These are phyloP conservation scores for Collybia sp. DNA, from an alignment of 768 basidiomycete genomes.

Conservation along the genomic window DNA sequence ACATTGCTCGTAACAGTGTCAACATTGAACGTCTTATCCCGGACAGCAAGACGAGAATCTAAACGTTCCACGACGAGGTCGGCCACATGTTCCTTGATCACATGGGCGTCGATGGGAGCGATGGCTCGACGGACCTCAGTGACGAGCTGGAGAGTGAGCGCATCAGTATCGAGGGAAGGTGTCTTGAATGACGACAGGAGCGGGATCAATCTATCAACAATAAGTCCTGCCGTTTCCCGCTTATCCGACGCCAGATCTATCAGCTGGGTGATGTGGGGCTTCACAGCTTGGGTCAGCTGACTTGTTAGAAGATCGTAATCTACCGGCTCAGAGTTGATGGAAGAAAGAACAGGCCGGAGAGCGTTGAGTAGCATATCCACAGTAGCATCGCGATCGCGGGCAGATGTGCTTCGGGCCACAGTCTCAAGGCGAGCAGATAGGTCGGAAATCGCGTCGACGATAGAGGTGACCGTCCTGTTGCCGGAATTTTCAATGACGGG, in stretches of 20 bases:
- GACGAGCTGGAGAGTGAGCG: slow-evolving; percentile 54
- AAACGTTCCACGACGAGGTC: slow-evolving; percentile 85
- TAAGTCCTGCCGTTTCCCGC: slow-evolving; percentile 79
- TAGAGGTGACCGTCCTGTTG: slow-evolving; percentile 50
- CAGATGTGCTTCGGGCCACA: slow-evolving; percentile 38
- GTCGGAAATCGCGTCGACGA: slow-evolving; percentile 57
- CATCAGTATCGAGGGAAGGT: slow-evolving; percentile 45
- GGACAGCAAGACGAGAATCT: slow-evolving; percentile 73
- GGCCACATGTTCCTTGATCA: slow-evolving; percentile 86
- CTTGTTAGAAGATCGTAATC: slow-evolving; percentile 77
- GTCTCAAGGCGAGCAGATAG: slow-evolving; percentile 54
- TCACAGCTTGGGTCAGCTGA: slow-evolving; percentile 78
- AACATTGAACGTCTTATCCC: slow-evolving; percentile 66
- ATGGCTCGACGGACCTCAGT: slow-evolving; percentile 68
- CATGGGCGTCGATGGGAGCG: slow-evolving; percentile 76
- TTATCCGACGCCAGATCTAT: slow-evolving; percentile 89
- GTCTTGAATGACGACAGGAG: slow-evolving; percentile 44
- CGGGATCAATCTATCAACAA: slow-evolving; percentile 69
- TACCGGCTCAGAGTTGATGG: slow-evolving; percentile 59
- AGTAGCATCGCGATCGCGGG: slow-evolving; percentile 53
- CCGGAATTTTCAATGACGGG: slow-evolving; percentile 56
- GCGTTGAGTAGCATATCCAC: slow-evolving; percentile 55
- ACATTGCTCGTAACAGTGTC: slow-evolving; percentile 55
- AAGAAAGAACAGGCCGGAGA: slow-evolving; percentile 56
- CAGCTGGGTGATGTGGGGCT: slow-evolving; percentile 83